Base-by-base conservation (phyloP, 208 protist genomes). In the Acanthamoeba culbertsoni region DNA sequence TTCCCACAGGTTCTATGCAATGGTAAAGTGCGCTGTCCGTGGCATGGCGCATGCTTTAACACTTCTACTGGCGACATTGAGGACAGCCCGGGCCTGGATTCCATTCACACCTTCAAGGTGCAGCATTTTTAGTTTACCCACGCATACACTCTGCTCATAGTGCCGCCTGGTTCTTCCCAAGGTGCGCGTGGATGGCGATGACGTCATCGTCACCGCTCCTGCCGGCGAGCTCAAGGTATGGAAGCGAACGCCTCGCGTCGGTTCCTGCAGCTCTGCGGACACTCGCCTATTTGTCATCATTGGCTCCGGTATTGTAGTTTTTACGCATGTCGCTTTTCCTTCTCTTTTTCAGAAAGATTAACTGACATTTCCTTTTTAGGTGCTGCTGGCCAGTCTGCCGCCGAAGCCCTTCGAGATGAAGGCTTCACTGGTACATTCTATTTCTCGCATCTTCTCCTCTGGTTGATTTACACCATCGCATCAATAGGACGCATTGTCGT, bases 31-130 rank as follows among this genome's bases (percentile, higher is more conserved):
- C 92, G 86, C 62, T 96, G 95, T 40, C 95, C 93, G 37, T 96
- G 95, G 95, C 95, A 96, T 86, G 94, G 92, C 14, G 95, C 95
- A 20, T 96, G 94, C 86, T 96, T 96, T 92, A 95, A 95, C 53
- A 91, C 71, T 48, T 73, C 59, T 12, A 96, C 95, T 26, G 95
- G 95, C 40, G 95, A 96, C 82, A 96, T 96, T 73, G 95, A 96
- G 48, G 95, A 96, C 75, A 79, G 45, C 73, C 95, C 95, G 37
- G 94, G 93, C 55, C 37, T 91, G 5, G 94, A 95, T 33, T 43
- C 45, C 28, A 45, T 90, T 5, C 33, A 94, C 43, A 23, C 23
- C 40, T 40, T 75, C 93, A 28, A 79, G 31, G 68, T 82, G 6
- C 42, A 7, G 28, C 57, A 35, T 7, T 45, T n/a, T 62, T 23